Base-by-base conservation (phyloP, 2,329 filamentous ascomycete species). In the Pseudocercospora vitis region DNA sequence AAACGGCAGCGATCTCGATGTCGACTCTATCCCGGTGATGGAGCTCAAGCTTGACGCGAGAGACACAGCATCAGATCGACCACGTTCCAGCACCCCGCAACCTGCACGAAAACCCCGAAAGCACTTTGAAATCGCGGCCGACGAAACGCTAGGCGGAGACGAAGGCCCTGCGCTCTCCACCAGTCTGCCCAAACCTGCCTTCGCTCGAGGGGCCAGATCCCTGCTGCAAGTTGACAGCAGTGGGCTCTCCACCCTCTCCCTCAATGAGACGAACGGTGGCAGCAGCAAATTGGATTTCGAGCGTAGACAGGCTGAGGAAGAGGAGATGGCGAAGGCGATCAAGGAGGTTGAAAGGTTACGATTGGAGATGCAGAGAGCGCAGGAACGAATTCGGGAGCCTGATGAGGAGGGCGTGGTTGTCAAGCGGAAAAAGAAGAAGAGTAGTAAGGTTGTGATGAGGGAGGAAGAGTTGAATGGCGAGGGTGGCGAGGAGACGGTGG, bases 1-100 rank as follows among this genome's bases (percentile, higher is more conserved):
- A 53, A 91, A 92, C 66, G 86, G 85, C 1, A 84, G 86, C 2
- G 87, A 88, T 39, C 76, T 97, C 7, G 92, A 99, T 68, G 86
- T 99, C 37, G 94, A 99, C 71, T 83, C 89, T 1, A 99, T 99
- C 64, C 94, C 94, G 2, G 92, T 99, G 65, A 94, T 99, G 84
- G 85, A 95, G 68, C 79, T 99, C 42, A 86, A 95, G 57, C 80
- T 96, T 6, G 85, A 86, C 31, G 63, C 60, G 21, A 49, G 61
- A 49, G 57, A 60, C 31, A 51, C 23, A 21, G 40, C 53, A 23
- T 31, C 29, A 31, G 32, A 46, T 29, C 52, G 52, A 44, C 55
- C 23, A 26, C 49, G 53, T 21, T 47, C 52, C 28, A 52, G 32
- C 9, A 48, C 57, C 7, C 52, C 59, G n/a, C 52, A 58, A 29